A percentile compares a stretch with the other conserved stretches of the same genome.
Conservation (phyloP, 495 filamentous ascomycete species). For the Daldinia loculata region DNA sequence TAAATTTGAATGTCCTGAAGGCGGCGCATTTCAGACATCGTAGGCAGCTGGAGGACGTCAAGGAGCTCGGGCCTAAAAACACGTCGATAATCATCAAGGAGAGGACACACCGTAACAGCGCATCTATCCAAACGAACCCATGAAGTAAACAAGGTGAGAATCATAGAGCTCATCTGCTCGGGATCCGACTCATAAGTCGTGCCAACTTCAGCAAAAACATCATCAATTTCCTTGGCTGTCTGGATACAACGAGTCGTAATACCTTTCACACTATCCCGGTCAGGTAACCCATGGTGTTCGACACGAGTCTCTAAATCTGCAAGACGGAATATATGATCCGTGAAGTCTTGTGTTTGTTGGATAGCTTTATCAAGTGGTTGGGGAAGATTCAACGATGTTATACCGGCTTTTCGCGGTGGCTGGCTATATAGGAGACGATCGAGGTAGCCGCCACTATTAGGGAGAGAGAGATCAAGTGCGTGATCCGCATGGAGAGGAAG, state of each 20-base stretch:
- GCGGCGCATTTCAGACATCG: constrained; percentile 55
- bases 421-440: constrained; percentile 14
- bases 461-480: constrained; percentile 52
- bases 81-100: constrained; percentile 51
- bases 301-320: constrained; percentile 23
- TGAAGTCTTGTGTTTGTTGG: constrained; percentile 29
- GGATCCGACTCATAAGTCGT: constrained; percentile 56
- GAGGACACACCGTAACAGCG: constrained; percentile 44
- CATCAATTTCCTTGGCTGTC: constrained; percentile 49
- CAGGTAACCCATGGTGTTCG: neutral
- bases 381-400: constrained; percentile 24
- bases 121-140: constrained; percentile 55
- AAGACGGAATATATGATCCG: constrained; percentile 28
- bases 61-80: constrained; percentile 56
- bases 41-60: constrained; percentile 58
- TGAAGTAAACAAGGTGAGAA: constrained; percentile 54
- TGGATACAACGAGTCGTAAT: constrained; percentile 44
- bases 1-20: constrained; percentile 59
- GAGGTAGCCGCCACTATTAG: constrained; percentile 56
- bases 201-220: constrained; percentile 47
- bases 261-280: neutral
- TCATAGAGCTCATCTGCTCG: constrained; percentile 55
- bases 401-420: neutral
- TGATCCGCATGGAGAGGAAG: constrained; percentile 52
- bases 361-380: constrained; percentile 36